Conservation (phyloP, 2,329 filamentous ascomycete genomes). For the Sporothrix protearum region DNA sequence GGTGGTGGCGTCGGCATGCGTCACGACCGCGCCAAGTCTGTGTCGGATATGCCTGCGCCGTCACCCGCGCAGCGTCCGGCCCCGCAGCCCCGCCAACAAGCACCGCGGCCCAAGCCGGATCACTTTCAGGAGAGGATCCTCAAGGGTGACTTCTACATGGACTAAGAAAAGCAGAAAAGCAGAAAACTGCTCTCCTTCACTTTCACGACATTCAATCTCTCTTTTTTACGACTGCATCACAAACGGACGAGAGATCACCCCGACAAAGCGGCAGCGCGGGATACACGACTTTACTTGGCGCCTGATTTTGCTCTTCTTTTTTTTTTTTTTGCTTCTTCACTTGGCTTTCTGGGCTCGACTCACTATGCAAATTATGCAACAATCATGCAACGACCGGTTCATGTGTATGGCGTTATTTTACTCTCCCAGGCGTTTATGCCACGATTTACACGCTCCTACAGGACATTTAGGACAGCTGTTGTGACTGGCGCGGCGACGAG, state of each 20-base stretch:
- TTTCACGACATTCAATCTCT: background rate
- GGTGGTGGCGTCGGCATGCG: conserved; percentile 23
- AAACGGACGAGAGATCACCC: conserved; percentile 5
- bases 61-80: conserved; percentile 51
- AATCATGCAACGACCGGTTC: conserved; percentile 3
- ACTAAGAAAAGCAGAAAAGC: conserved; percentile 63
- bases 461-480: background rate
- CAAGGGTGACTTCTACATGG: conserved; percentile 98
- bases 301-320: background rate
- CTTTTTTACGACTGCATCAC: conserved; percentile 13
- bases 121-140: conserved; percentile 95
- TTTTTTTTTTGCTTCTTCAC: background rate
- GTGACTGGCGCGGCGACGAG: conserved; percentile 1
- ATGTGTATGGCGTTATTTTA: conserved; percentile 2
- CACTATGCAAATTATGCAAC: background rate
- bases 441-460: background rate
- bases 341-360: background rate
- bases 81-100: conserved; percentile 45
- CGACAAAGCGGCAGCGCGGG: conserved; percentile 1
- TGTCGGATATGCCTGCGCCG: conserved; percentile 55
- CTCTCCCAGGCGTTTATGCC: background rate
- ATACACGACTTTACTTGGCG: background rate
- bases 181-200: background rate
- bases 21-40: conserved; percentile 67
- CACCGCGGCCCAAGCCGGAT: conserved; percentile 71